Evolutionary conservation across 306 rosid species (phyloP), one percentile per base, ranked within the genome.

Genomic region (Vigna hirtella): DNA sequence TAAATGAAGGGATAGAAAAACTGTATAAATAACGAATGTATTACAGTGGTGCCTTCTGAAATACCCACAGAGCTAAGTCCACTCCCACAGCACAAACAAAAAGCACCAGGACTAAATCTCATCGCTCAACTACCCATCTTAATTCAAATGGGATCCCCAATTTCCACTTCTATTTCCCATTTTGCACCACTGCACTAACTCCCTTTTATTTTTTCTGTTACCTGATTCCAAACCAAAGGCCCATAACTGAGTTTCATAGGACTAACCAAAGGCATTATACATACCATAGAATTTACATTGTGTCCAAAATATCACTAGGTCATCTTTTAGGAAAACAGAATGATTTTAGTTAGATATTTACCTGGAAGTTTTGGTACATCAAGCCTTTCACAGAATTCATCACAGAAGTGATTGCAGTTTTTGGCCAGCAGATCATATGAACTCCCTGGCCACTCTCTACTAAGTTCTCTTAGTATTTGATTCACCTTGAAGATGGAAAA

Each of bases 341-440:
- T 59, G 52, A 38, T 43, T 26, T 52, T 65, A 74, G 63, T 64
- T 51, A 36, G 34, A 56, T 13, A 70, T 66, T 82, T 84, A 96
- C 99, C 99, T 83, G 99, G 99, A 86, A 96, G 97, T 77, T 89
- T 96, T 72, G 89, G 91, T 48, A 93, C 99, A 65, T 70, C 96
- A 72, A 96, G 96, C 87, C 73, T 87, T 74, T 93, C 99, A 67
- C 97, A 96, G 77, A 91, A 84, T 85, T 91, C 97, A 83, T 96
- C 98, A 80, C 99, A 96, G 62, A 96, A 96, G 89, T 93, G 99
- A 79, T 96, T 96, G 89, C 99, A 96, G 85, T 96, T 96, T 77
- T 88, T 96, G 43, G 99, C n/a, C 84, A 96, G 82, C 52, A 93
- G 86, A 83, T 96, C 99, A 82, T 93, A 96, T 3, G 88, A 86